Evolutionary conservation across 1,284 basidiomycete genomes (phyloP), one percentile per base, ranked within the genome.

Genomic region (Takashimella koratensis): DNA sequence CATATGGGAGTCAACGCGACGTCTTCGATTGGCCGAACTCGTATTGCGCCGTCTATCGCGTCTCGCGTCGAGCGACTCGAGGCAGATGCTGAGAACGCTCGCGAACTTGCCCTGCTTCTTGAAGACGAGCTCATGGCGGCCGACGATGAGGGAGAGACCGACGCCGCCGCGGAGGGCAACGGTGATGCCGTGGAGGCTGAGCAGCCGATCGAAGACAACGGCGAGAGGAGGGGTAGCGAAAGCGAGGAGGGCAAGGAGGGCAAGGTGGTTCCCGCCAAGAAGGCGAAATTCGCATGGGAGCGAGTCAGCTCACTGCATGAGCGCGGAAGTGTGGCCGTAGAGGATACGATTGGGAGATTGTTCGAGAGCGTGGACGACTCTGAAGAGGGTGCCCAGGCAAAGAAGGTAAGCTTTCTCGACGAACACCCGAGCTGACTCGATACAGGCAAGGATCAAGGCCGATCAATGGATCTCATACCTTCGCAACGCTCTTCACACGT

Each of bases 1-100:
- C 90, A 95, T 73, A 87, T 95, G 65, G 85, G 84, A 20, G 86
- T 90, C 71, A 90, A 86, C 66, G 81, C 82, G 26, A 85, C 85
- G 51, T 85, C 90, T 13, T 88, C 90, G 72, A 81, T 84, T 49
- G 86, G 86, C 59, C 82, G 86, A 57, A 78, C 89, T 54, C 85
- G 90, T 42, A 84, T 84, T 59, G 83, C 91, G 3, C 90, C 92
- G 19, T 85, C 90, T 62, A 82, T 87, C 22, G 85, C 88, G 16
- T 88, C 85, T 70, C 82, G 82, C 49, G 85, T 88, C 10, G 85
- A 88, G 24, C 81, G 92, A 43, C 78, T 96, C 60, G 80, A 80
- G 54, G 86, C 85, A 62, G 93, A 96, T 69, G 79, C 90, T 3
- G 82, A 79, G 21, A 88, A 86, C 57, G 86, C 83, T 5, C 88